phyloP scores from a whole-genome alignment of 129 eudicot genomes.

The Centella asiatica region DNA sequence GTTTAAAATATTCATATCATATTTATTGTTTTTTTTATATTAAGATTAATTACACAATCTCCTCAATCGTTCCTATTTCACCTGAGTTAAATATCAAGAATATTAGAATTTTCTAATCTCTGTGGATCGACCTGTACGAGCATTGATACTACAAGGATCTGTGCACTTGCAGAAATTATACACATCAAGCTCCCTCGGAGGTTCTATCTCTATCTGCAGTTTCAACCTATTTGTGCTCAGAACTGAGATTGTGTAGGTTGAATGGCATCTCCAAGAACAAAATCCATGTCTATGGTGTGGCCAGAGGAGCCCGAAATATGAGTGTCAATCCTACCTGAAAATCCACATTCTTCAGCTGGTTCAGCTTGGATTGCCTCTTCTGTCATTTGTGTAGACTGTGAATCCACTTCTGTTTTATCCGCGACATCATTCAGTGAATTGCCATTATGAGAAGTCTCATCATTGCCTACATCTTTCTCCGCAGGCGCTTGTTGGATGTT shows the following conservation, averaged over 20 bases:
- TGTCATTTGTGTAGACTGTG: neutral
- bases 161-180: too few species aligned
- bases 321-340: neutral
- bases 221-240: neutral
- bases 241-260: conserved; percentile 13
- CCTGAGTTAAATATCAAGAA: too few species aligned
- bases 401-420: neutral
- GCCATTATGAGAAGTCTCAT: conserved; percentile 2
- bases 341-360: conserved; percentile 6
- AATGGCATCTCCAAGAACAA: conserved; percentile 5
- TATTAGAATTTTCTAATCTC: too few species aligned
- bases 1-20: too few species aligned
- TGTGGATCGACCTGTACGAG: too few species aligned
- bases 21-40: too few species aligned
- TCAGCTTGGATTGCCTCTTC: conserved; percentile 1
- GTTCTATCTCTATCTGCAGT: too few species aligned
- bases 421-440: neutral
- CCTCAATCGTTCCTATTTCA: too few species aligned
- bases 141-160: too few species aligned
- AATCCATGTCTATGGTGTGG: conserved; percentile 9
- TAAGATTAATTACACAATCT: too few species aligned
- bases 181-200: too few species aligned
- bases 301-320: neutral
- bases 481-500: neutral
- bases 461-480: neutral